These are phyloP conservation scores for Mesembryanthemum crystallinum DNA, from an alignment of 148 eudicot genomes.

Conservation along the genomic window DNA sequence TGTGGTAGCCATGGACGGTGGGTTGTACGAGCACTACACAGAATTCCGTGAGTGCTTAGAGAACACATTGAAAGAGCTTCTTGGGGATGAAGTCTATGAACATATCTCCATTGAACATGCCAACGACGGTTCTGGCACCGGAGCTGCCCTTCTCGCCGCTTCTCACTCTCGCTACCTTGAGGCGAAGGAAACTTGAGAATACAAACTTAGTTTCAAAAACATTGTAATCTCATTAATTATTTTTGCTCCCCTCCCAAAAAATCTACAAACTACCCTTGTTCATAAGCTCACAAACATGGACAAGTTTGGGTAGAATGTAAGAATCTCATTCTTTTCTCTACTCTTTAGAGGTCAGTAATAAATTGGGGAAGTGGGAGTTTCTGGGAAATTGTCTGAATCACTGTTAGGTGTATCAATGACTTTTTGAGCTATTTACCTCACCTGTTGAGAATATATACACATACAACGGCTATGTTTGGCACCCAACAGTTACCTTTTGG, in stretches of 20 bases:
- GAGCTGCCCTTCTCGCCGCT: conserved; percentile 82
- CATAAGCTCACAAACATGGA: background rate
- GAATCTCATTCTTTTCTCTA: background rate
- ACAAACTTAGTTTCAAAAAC: background rate
- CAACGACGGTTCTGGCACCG: conserved; percentile 73
- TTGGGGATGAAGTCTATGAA: conserved; percentile 46
- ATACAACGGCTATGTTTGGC: too few species aligned
- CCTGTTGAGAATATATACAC: too few species aligned
- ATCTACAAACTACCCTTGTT: background rate
- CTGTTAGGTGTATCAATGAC: background rate
- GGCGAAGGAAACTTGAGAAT: conserved; percentile 13
- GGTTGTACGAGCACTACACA: conserved; percentile 68
- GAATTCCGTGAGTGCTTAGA: conserved; percentile 59
- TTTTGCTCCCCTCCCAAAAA: conserved; percentile 11
- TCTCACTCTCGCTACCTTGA: conserved; percentile 55
- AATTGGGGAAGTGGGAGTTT: background rate
- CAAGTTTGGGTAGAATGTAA: background rate
- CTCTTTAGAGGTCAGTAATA: background rate
- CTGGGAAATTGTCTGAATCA: background rate
- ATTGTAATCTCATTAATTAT: conserved; percentile 1
- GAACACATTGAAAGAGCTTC: conserved; percentile 46
- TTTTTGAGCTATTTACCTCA: too few species aligned
- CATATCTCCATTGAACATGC: conserved; percentile 48
- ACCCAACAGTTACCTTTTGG: too few species aligned
- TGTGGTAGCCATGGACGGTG: conserved; percentile 72